Conservation (phyloP, 2,329 filamentous ascomycete genomes). For the Seiridium cupressi region DNA sequence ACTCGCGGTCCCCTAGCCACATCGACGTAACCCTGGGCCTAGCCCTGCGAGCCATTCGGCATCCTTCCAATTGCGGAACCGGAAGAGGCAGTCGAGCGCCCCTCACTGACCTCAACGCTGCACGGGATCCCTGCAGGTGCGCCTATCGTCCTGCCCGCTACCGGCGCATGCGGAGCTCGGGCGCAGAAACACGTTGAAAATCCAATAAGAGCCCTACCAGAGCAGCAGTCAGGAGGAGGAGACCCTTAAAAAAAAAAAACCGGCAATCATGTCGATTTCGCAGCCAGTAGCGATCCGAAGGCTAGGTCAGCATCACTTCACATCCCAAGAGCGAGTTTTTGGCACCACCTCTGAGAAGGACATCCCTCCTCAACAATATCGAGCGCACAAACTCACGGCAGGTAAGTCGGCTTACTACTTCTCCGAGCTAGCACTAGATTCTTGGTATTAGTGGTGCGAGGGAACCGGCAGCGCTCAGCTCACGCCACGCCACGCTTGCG, state of each 20-base stretch:
- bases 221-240: neutral
- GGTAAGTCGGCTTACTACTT: neutral
- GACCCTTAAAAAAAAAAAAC: neutral
- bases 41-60: neutral
- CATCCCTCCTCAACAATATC: neutral
- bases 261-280: neutral
- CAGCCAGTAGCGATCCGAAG: constrained; percentile 1
- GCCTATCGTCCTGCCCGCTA: neutral
- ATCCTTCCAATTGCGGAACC: neutral
- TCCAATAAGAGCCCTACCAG: neutral
- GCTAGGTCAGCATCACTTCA: constrained; percentile 3
- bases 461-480: neutral
- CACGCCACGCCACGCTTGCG: neutral
- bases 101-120: constrained; percentile 7
- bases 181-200: neutral
- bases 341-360: neutral
- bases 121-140: neutral
- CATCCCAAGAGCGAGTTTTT: neutral
- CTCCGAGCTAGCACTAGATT: neutral
- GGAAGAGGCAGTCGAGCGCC: neutral
- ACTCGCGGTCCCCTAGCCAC: neutral
- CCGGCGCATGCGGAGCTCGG: constrained; percentile 4
- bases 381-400: constrained; percentile 1
- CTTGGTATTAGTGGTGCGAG: neutral
- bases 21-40: neutral